A percentile compares a stretch with the other conserved stretches of the same genome.
Evolutionary conservation across 805 yeast genomes (phyloP).

Genomic region (Candida chilensis): DNA sequence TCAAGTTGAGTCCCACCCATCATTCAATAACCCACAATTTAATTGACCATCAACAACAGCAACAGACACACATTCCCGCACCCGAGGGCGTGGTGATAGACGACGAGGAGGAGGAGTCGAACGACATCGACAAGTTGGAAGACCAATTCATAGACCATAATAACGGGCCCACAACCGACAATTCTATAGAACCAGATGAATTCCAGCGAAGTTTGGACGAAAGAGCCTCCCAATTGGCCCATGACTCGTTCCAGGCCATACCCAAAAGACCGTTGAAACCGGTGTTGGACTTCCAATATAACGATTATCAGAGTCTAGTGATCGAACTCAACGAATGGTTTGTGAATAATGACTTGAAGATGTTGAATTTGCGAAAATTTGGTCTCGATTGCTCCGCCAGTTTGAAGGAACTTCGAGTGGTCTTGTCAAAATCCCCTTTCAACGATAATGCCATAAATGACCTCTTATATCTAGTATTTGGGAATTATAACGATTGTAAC

Average conservation of each 20-base stretch:
- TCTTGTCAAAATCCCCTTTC: background rate
- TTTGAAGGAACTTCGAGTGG: background rate
- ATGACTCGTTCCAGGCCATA: slow-evolving; percentile 3
- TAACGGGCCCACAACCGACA: slow-evolving; percentile 16
- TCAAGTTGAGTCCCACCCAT: slow-evolving; percentile 2
- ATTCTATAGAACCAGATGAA: slow-evolving; percentile 4
- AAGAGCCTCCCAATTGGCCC: slow-evolving; percentile 19
- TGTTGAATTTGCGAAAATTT: slow-evolving; percentile 7
- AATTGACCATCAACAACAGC: background rate
- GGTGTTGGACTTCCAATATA: slow-evolving; percentile 29
- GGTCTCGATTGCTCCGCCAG: slow-evolving; percentile 1
- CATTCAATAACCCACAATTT: background rate
- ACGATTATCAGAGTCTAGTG: slow-evolving; percentile 25
- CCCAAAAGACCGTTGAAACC: slow-evolving; percentile 12
- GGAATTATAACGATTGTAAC: background rate
- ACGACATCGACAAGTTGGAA: slow-evolving; percentile 35
- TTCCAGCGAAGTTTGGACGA: slow-evolving; percentile 18
- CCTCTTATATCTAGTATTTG: background rate
- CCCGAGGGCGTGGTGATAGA: slow-evolving; percentile 7
- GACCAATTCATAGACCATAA: slow-evolving; percentile 37
- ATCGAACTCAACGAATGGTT: slow-evolving; percentile 24
- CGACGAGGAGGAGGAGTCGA: slow-evolving; percentile 8
- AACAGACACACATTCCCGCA: background rate
- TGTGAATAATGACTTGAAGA: slow-evolving; percentile 14
- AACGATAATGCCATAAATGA: no score